These are phyloP conservation scores for Coelastrella sp. DNA, from an alignment of 139 green algal genomes.

Conservation along the genomic window DNA sequence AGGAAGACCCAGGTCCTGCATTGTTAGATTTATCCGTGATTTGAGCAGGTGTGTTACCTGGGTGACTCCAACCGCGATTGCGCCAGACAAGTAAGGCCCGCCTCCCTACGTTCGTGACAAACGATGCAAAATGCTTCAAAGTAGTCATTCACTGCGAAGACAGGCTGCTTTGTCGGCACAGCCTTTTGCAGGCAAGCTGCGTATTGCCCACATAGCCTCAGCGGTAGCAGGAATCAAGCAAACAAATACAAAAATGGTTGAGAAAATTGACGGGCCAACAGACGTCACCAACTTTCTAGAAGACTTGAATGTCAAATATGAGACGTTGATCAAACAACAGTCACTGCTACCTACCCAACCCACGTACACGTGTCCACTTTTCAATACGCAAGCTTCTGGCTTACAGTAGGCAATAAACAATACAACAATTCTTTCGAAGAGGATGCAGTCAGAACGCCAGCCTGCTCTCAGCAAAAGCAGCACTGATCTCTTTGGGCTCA, in stretches of 20 bases:
- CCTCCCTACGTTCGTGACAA: too few species aligned
- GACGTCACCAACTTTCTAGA: constrained; percentile 56
- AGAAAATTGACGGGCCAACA: constrained; percentile 18
- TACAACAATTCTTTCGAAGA: too few species aligned
- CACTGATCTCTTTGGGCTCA: too few species aligned
- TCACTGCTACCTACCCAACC: not conserved
- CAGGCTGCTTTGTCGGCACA: not conserved
- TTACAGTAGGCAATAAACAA: too few species aligned
- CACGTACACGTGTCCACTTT: too few species aligned
- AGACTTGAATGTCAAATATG: constrained; percentile 61
- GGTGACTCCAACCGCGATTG: too few species aligned
- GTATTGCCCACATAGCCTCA: not conserved
- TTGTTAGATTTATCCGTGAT: too few species aligned
- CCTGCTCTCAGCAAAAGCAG: too few species aligned
- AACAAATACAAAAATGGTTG: constrained; percentile 9
- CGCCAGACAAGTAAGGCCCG: too few species aligned
- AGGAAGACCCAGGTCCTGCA: too few species aligned
- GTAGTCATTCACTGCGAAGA: not conserved
- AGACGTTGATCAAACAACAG: constrained; percentile 47
- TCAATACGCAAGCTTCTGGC: not conserved
- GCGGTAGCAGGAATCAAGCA: not conserved
- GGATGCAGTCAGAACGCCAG: too few species aligned
- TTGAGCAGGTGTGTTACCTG: not conserved
- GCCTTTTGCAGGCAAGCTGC: not conserved
- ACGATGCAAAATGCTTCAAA: not conserved